Evolutionary conservation across 352 stramenopile species (phyloP).

Genomic region (Hyaloperonospora brassicae): DNA sequence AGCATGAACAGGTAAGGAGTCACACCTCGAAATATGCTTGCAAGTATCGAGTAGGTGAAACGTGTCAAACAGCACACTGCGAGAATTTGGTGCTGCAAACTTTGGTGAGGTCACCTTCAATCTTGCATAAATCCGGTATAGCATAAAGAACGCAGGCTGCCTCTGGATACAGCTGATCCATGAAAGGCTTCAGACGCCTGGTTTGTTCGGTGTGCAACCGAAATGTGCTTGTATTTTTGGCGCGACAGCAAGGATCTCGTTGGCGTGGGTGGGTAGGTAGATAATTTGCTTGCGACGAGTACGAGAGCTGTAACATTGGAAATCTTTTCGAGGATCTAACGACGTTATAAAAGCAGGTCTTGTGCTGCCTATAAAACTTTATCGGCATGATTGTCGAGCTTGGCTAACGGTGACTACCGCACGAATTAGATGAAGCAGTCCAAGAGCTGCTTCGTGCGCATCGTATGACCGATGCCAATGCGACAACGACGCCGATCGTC

Average conservation of each 20-base stretch:
- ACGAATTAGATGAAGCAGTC: not conserved
- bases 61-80: not conserved
- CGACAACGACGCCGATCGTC: not conserved
- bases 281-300: too few species aligned
- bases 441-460: not conserved
- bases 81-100: not conserved
- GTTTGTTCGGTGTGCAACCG: not conserved
- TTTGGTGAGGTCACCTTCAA: not conserved
- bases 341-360: not conserved
- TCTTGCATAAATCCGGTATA: conserved; percentile 24
- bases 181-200: not conserved
- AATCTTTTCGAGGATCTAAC: too few species aligned
- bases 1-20: too few species aligned
- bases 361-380: not conserved
- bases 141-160: conserved; percentile 21
- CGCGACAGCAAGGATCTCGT: not conserved
- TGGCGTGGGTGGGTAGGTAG: not conserved
- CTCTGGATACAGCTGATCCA: conserved; percentile 13
- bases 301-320: too few species aligned
- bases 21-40: not conserved
- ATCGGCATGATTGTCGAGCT: not conserved
- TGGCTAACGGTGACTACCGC: not conserved
- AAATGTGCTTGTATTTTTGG: not conserved
- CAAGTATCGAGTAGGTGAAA: not conserved
- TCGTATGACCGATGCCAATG: not conserved